phyloP scores from a whole-genome alignment of 768 basidiomycete species.

The Mycena vulgaris region DNA sequence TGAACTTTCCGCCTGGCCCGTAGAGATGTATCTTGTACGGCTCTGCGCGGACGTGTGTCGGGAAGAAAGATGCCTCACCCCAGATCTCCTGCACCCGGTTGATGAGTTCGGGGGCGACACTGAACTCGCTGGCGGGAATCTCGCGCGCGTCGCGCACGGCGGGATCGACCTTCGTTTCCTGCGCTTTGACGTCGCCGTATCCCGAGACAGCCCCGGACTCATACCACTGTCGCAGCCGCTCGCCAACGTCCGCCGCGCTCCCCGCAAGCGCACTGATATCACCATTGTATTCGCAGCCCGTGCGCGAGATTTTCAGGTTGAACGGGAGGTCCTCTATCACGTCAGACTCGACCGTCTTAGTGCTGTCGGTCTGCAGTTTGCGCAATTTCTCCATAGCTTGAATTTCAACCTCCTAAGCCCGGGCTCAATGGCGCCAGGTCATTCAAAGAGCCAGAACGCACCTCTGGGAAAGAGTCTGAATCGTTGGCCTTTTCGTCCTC shows the following conservation, averaged over 20 bases:
- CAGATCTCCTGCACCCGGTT: slow-evolving; percentile 33
- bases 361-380: slow-evolving; percentile 4
- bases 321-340: neutral
- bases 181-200: slow-evolving; percentile 43
- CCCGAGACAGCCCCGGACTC: slow-evolving; percentile 40
- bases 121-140: slow-evolving; percentile 41
- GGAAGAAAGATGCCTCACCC: slow-evolving; percentile 40
- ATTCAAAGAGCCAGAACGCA: slow-evolving; percentile 6
- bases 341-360: neutral
- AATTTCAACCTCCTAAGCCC: neutral
- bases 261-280: neutral
- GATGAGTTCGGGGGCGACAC: slow-evolving; percentile 36
- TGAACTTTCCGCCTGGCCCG: slow-evolving; percentile 47
- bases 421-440: neutral
- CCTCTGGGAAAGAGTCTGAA: neutral
- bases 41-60: slow-evolving; percentile 43
- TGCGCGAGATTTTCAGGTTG: slow-evolving; percentile 7
- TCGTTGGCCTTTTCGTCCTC: neutral
- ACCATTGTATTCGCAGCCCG: slow-evolving; percentile 12
- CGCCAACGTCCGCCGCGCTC: neutral
- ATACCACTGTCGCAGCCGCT: slow-evolving; percentile 27
- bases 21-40: slow-evolving; percentile 53
- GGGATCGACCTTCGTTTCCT: slow-evolving; percentile 41
- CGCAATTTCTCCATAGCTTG: slow-evolving; percentile 1
- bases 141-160: slow-evolving; percentile 45